phyloP scores from a whole-genome alignment of 23 red algal genomes.

The Agarophyton chilense region DNA sequence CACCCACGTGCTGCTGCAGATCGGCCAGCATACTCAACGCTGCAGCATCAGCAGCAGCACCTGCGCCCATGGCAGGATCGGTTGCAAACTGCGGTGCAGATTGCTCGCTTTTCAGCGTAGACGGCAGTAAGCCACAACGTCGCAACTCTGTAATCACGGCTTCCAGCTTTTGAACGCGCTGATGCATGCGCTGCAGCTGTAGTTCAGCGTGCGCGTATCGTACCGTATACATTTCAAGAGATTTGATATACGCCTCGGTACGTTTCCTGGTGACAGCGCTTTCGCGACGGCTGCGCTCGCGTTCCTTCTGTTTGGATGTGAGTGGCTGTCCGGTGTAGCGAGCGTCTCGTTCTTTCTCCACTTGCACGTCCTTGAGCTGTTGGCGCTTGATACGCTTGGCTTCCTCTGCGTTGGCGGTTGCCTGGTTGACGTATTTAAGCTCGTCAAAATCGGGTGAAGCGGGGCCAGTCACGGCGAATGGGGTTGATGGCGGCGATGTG shows the following conservation, averaged over 20 bases:
- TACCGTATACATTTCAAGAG: constrained; percentile 10
- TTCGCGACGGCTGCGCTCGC: constrained; percentile 49
- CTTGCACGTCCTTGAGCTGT: constrained; percentile 39
- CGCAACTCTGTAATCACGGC: background rate
- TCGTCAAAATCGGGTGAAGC: background rate
- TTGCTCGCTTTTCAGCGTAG: too few species aligned
- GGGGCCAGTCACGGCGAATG: background rate
- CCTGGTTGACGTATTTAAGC: constrained; percentile 20
- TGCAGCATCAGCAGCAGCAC: background rate
- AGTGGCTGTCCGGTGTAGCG: constrained; percentile 3
- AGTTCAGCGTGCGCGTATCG: constrained; percentile 1
- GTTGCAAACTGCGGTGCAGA: too few species aligned
- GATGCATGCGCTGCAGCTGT: background rate
- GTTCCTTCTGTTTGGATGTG: constrained; percentile 49
- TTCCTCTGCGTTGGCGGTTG: constrained; percentile 24
- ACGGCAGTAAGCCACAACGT: background rate
- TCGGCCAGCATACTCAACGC: constrained; percentile 1
- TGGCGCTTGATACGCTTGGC: constrained; percentile 39
- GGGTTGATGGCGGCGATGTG: background rate
- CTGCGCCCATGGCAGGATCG: background rate
- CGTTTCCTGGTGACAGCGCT: constrained; percentile 56
- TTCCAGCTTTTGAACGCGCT: background rate
- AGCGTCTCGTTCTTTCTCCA: constrained; percentile 35
- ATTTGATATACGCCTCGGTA: constrained; percentile 50
- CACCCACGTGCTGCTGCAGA: background rate